These are phyloP conservation scores for Geosmithia morbida DNA, from an alignment of 2,329 filamentous ascomycete species.

Conservation along the genomic window DNA sequence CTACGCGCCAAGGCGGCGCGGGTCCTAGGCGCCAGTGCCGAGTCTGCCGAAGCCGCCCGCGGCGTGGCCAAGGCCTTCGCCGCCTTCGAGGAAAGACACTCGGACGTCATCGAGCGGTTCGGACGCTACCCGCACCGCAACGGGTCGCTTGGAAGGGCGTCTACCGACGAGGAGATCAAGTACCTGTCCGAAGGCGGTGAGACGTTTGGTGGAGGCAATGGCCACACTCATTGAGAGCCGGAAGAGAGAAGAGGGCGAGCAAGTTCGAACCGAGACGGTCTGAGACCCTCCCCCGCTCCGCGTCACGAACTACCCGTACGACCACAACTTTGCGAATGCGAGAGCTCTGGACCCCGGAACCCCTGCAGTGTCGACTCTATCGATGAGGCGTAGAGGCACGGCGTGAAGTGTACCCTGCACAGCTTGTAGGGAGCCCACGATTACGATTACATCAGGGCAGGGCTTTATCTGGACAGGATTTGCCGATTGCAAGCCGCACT, in stretches of 20 bases:
- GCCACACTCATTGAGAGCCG: not conserved
- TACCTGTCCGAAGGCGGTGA: conserved; percentile 31
- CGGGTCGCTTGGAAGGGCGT: conserved; percentile 28
- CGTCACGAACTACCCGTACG: too few species aligned
- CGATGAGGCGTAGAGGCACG: too few species aligned
- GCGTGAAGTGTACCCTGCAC: too few species aligned
- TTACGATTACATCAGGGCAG: too few species aligned
- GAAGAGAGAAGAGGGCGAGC: not conserved
- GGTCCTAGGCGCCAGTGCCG: conserved; percentile 11
- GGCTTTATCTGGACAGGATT: too few species aligned
- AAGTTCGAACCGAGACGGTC: not conserved
- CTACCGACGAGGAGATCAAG: conserved; percentile 31
- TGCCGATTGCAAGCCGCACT: too few species aligned
- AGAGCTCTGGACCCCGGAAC: too few species aligned
- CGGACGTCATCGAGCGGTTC: conserved; percentile 34
- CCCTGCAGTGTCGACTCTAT: too few species aligned
- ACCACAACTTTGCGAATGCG: too few species aligned
- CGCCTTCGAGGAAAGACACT: conserved; percentile 28
- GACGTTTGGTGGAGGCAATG: conserved; percentile 13
- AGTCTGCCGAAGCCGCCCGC: conserved; percentile 11
- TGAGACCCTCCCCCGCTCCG: not conserved
- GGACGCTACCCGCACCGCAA: conserved; percentile 48
- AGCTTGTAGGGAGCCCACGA: too few species aligned
- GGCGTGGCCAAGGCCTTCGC: conserved; percentile 8
- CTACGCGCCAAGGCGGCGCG: conserved; percentile 11